Evolutionary conservation across 371 early-diverging fungal genomes (phyloP).

Genomic region (Phascolomyces articulosus): DNA sequence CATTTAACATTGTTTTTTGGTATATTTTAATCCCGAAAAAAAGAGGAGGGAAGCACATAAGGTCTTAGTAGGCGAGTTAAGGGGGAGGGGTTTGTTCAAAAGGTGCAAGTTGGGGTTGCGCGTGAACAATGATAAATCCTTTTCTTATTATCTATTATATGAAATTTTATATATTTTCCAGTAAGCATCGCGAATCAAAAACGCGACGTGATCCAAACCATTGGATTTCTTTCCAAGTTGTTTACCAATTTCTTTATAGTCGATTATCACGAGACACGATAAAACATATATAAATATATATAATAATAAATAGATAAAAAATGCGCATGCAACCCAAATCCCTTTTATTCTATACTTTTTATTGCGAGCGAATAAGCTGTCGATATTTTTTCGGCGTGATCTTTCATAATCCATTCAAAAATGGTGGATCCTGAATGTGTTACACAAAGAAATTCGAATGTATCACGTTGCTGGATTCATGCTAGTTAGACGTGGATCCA

Average conservation of each 20-base stretch:
- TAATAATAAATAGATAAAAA: not conserved
- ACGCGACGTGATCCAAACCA: not conserved
- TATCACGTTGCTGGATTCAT: constrained; percentile 9
- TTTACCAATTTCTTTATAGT: not conserved
- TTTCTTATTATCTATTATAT: not conserved
- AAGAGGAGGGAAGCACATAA: no score
- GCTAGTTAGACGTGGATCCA: no score
- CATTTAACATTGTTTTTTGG: no score
- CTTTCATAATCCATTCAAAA: not conserved
- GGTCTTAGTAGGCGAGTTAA: no score
- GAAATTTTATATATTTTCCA: not conserved
- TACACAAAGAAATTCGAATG: not conserved
- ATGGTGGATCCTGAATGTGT: not conserved
- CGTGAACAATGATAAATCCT: not conserved
- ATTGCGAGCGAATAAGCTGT: constrained; percentile 6
- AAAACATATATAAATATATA: not conserved
- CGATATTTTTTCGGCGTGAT: constrained; percentile 5
- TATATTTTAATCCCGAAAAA: no score
- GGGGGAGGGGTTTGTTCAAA: no score
- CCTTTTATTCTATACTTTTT: not conserved
- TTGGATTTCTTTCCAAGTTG: not conserved
- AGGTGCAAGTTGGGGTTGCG: not conserved
- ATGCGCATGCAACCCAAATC: not conserved
- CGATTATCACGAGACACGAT: not conserved
- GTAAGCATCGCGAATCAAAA: not conserved